Evolutionary conservation across 345 rosid species (phyloP), one percentile per base, ranked within the genome.

Genomic region (Brassica juncea): DNA sequence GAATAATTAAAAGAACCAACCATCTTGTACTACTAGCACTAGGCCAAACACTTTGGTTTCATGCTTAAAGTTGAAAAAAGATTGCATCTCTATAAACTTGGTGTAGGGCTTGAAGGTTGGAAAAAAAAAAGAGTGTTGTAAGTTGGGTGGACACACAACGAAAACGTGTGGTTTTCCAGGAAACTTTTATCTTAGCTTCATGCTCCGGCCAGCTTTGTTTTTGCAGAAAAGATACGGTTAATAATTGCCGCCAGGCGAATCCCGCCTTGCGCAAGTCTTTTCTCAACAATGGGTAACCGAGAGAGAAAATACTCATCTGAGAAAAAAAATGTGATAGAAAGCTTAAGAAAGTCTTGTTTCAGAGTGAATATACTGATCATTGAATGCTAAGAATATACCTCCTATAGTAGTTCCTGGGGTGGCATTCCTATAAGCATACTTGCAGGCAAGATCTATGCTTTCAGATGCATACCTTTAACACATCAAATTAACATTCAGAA

Each of bases 181-280:
- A 39, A 39, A 39, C 47, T 39, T 68, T 44, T 16, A 3, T 68
- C 54, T 23, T 25, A 44, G 64, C 73, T 73, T 90, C 88, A 84
- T 60, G 81, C 82, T 59, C 30, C 72, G 66, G 87, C 80, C 39
- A 86, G 60, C 85, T 80, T 83, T 0, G 74, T 34, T 44, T 80
- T 75, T 65, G 90, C 71, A 80, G 88, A 54, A 68, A 94, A 92
- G 10, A 92, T 77, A 2, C 90, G 93, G 84, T 89, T 94, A 59
- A 94, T 91, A 39, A 84, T 87, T 0, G 93, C 90, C 2, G 97
- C 97, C n/a, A 92, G 68, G 30, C 93, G 92, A 66, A 92, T 80
- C n/a, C 97, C 91, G 0, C 86, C 90, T 85, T 94, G 97, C 8
- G 99, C 99, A 49, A 92, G 86, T 78, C 95, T 88, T 78, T 87